Conservation (phyloP, 164 flowering plant species). For the Aristolochia californica region DNA sequence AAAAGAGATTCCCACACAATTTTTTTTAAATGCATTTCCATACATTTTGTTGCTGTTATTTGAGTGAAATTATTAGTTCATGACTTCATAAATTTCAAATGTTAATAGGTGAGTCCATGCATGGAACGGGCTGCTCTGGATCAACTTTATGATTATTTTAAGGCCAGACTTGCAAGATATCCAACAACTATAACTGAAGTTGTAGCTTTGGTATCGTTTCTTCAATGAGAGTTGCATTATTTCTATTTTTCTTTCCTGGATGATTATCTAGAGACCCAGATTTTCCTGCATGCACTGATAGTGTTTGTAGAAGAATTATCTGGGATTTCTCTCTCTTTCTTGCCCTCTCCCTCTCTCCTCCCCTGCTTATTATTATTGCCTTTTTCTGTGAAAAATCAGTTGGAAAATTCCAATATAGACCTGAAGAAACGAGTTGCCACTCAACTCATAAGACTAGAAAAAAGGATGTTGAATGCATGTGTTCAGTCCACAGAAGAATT, state of each 20-base stretch:
- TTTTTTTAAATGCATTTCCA: too few species aligned
- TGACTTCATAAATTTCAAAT: neutral
- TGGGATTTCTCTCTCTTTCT: neutral
- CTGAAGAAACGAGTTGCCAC: slow-evolving; percentile 88
- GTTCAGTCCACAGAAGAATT: slow-evolving; percentile 50
- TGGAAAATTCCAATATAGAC: slow-evolving; percentile 47
- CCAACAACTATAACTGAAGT: slow-evolving; percentile 75
- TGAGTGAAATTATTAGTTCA: neutral
- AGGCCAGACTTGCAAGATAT: slow-evolving; percentile 57
- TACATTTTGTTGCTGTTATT: too few species aligned
- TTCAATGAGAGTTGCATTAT: neutral
- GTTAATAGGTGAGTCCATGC: slow-evolving; percentile 75
- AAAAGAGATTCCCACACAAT: too few species aligned
- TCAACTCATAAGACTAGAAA: slow-evolving; percentile 80
- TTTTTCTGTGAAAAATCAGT: slow-evolving; percentile 31
- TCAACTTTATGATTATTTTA: slow-evolving; percentile 72
- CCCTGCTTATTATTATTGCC: too few species aligned
- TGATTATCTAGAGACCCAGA: too few species aligned
- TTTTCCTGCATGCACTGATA: neutral
- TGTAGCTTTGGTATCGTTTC: slow-evolving; percentile 51
- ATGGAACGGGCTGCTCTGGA: slow-evolving; percentile 90
- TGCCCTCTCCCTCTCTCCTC: too few species aligned
- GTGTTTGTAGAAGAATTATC: slow-evolving; percentile 1
- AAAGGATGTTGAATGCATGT: slow-evolving; percentile 78
- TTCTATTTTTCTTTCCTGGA: neutral